Evolutionary conservation across 176 grass and related monocot genomes (phyloP).

Genomic region (Cenchrus americanus): DNA sequence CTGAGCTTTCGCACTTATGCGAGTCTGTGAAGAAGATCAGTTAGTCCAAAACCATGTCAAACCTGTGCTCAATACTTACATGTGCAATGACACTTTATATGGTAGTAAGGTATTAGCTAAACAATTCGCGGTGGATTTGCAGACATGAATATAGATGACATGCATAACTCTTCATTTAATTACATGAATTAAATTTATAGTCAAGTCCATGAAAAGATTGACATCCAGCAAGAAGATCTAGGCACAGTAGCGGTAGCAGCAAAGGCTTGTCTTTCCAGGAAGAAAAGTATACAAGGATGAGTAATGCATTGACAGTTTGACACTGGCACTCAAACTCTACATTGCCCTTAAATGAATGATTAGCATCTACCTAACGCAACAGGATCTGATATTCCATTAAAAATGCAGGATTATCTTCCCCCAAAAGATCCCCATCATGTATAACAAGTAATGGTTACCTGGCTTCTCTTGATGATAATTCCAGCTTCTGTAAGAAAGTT

Average conservation of each 20-base stretch:
- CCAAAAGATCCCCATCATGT: background rate
- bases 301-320: background rate
- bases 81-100: too few species aligned
- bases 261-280: background rate
- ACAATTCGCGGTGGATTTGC: background rate
- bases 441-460: constrained; percentile 50
- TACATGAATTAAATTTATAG: background rate
- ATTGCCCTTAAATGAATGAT: constrained; percentile 7
- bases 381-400: background rate
- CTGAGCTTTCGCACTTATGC: constrained; percentile 94
- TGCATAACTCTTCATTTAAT: background rate
- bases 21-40: constrained; percentile 52
- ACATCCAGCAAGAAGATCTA: background rate
- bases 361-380: constrained; percentile 1
- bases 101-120: background rate
- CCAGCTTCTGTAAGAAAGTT: constrained; percentile 92
- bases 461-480: constrained; percentile 92
- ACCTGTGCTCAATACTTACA: constrained; percentile 2
- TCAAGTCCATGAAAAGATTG: background rate
- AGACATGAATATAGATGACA: background rate
- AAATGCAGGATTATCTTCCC: background rate
- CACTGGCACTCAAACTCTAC: constrained; percentile 1
- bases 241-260: background rate
- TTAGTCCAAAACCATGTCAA: background rate
- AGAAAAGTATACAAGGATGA: constrained; percentile 15